These are phyloP conservation scores for Aspergillus brunneoviolaceus DNA, from an alignment of 2,329 filamentous ascomycete genomes.

Conservation along the genomic window DNA sequence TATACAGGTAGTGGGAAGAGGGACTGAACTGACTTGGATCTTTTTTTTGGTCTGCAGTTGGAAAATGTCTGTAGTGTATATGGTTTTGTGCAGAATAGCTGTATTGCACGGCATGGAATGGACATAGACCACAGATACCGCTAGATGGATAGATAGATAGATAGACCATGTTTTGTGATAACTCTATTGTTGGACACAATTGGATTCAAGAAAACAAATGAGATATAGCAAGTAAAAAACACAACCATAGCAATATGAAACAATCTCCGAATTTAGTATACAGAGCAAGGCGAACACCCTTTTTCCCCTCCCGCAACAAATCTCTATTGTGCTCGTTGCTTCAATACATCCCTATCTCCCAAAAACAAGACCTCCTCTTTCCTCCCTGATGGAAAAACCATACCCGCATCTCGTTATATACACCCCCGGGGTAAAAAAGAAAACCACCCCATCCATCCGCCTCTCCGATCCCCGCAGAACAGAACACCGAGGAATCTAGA, in stretches of 20 bases:
- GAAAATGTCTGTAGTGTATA: slow-evolving; percentile 7
- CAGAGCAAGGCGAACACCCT: not conserved
- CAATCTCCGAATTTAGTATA: not conserved
- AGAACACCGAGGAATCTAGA: not conserved
- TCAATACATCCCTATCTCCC: no score
- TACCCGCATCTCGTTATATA: no score
- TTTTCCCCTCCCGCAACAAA: no score
- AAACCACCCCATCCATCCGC: not conserved
- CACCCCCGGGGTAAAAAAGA: no score
- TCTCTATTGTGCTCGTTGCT: no score
- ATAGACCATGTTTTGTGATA: not conserved
- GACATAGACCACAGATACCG: not conserved
- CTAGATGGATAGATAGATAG: not conserved
- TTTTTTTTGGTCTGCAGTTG: not conserved
- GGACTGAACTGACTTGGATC: slow-evolving; percentile 31
- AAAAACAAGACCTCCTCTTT: no score
- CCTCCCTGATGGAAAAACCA: no score
- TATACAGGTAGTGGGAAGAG: slow-evolving; percentile 41
- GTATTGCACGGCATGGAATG: not conserved
- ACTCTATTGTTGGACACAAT: not conserved
- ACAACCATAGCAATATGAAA: not conserved
- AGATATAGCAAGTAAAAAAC: not conserved
- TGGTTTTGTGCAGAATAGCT: not conserved
- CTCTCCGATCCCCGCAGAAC: not conserved
- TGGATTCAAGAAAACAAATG: not conserved